Percentiles rank a stretch among this genome's conserved stretches.
phyloP scores from a whole-genome alignment of 495 filamentous ascomycete species.

The Lasiosphaeriaceae sp. region DNA sequence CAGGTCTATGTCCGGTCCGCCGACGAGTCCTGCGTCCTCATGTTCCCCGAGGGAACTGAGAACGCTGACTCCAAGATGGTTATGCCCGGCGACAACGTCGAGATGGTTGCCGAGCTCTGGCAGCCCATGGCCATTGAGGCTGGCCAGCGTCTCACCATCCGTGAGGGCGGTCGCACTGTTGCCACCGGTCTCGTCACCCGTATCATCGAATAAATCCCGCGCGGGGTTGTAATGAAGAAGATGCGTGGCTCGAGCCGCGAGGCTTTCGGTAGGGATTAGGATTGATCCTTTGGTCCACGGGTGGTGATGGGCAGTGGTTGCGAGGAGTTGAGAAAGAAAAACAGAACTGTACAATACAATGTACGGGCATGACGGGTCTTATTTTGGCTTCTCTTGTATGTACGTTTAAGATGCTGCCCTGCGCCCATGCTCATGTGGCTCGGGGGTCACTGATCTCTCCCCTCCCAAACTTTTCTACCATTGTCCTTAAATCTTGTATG shows the following conservation, averaged over 20 bases:
- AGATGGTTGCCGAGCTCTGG: constrained; percentile 82
- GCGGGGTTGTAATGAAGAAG: too few species aligned
- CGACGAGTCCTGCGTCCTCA: constrained; percentile 78
- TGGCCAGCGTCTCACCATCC: constrained; percentile 92
- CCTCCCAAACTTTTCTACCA: constrained; percentile 21
- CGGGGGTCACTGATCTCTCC: constrained; percentile 25
- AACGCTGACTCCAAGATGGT: constrained; percentile 67
- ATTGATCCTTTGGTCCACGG: background rate
- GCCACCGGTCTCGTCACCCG: constrained; percentile 88
- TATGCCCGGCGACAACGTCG: constrained; percentile 97
- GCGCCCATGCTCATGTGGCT: background rate
- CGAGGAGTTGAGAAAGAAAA: constrained; percentile 9
- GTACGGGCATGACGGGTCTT: background rate
- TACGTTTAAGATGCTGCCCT: background rate
- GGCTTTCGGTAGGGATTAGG: background rate
- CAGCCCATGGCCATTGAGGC: constrained; percentile 79
- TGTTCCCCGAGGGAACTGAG: constrained; percentile 74
- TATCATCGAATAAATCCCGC: constrained; percentile 59
- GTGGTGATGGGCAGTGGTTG: constrained; percentile 8
- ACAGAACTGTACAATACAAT: constrained; percentile 16
- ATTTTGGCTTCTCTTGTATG: background rate
- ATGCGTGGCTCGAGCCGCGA: background rate
- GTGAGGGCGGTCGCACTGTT: constrained; percentile 91
- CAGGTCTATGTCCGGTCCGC: constrained; percentile 94
- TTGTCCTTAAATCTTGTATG: constrained; percentile 25